These are phyloP conservation scores for Tylopilus subfusipes DNA, from an alignment of 768 basidiomycete species.

Conservation along the genomic window DNA sequence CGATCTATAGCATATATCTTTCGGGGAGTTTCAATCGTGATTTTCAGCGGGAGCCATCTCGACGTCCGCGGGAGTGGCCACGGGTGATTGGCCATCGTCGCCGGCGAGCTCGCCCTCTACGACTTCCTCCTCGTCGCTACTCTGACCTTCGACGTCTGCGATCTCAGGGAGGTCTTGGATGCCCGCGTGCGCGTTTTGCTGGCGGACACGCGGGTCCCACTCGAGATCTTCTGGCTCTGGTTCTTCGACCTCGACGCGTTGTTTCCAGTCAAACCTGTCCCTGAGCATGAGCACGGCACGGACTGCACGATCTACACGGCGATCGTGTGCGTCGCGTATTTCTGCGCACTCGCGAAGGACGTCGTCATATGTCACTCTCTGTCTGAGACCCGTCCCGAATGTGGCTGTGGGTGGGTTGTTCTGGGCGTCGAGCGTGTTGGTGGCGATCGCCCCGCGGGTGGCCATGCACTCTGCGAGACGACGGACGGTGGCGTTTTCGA, in stretches of 20 bases:
- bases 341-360: conserved; percentile 64
- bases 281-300: conserved; percentile 72
- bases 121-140: conserved; percentile 37
- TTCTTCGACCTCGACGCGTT: conserved; percentile 72
- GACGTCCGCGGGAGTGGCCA: conserved; percentile 19
- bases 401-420: conserved; percentile 24
- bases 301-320: conserved; percentile 72
- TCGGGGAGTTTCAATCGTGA: neutral
- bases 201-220: conserved; percentile 55
- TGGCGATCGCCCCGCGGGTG: conserved; percentile 46
- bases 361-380: conserved; percentile 45
- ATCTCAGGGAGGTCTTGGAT: conserved; percentile 19
- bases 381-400: conserved; percentile 21
- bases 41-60: conserved; percentile 17
- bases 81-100: conserved; percentile 29
- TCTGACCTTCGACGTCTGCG: conserved; percentile 33
- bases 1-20: neutral
- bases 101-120: conserved; percentile 35
- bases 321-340: conserved; percentile 69
- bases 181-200: conserved; percentile 8
- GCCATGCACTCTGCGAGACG: conserved; percentile 64
- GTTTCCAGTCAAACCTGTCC: conserved; percentile 81
- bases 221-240: conserved; percentile 77
- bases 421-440: conserved; percentile 45
- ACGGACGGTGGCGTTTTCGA: conserved; percentile 71